Percentiles rank a stretch among this genome's conserved stretches.
These are phyloP conservation scores for Kwoniella shandongensis DNA, from an alignment of 768 basidiomycete genomes.

Conservation along the genomic window DNA sequence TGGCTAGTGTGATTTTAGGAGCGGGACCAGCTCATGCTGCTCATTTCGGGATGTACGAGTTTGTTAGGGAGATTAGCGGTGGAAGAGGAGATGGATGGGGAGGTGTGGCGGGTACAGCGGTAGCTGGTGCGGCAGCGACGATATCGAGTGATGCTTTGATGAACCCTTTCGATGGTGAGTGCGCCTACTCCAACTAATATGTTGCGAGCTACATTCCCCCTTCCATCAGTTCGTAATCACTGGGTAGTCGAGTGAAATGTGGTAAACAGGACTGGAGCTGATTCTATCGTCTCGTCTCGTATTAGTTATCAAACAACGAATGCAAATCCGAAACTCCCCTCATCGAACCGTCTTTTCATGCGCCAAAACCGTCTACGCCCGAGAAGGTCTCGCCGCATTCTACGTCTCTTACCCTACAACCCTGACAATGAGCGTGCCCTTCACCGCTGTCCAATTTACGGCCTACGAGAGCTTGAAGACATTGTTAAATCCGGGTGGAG, in stretches of 20 bases:
- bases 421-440: slow-evolving; percentile 91
- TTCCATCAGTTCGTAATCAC: slow-evolving; percentile 2
- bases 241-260: too few relatives aligned
- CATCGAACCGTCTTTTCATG: slow-evolving; percentile 85
- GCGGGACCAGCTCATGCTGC: slow-evolving; percentile 98
- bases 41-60: slow-evolving; percentile 94
- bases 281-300: not conserved
- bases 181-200: not conserved
- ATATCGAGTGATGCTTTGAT: slow-evolving; percentile 95
- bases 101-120: slow-evolving; percentile 87
- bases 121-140: slow-evolving; percentile 92
- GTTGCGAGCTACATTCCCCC: slow-evolving; percentile 11
- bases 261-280: too few relatives aligned
- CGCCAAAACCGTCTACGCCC: slow-evolving; percentile 76
- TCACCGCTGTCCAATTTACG: slow-evolving; percentile 96
- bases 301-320: slow-evolving; percentile 95
- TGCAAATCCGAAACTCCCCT: slow-evolving; percentile 94
- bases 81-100: slow-evolving; percentile 65
- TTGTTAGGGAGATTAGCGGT: slow-evolving; percentile 87
- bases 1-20: slow-evolving; percentile 90
- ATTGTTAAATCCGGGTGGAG: slow-evolving; percentile 76
- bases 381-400: slow-evolving; percentile 86
- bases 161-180: slow-evolving; percentile 98
- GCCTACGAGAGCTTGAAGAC: slow-evolving; percentile 91
- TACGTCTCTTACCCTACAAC: slow-evolving; percentile 99